Base-by-base conservation (phyloP, 805 yeast genomes). In the Wickerhamomyces mucosus region DNA sequence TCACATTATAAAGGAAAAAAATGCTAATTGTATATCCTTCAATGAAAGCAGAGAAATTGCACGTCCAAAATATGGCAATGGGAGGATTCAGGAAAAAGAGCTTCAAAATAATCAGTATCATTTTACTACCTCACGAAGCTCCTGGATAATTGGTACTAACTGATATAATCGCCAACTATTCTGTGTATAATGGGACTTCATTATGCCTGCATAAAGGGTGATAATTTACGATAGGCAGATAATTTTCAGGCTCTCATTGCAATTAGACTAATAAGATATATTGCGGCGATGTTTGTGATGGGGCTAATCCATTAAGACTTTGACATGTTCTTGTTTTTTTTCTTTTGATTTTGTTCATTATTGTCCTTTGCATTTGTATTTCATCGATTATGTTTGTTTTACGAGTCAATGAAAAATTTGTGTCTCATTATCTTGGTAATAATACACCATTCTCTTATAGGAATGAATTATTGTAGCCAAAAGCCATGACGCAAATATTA, bases 381-480 rank as follows among this genome's bases (percentile, higher is more conserved):
- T 52, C 52, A 3, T 29, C 44, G 10, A n/a, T 39, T 4, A 41
- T 55, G 2, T 40, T 55, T 3, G 47, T 53, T 16, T 39, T 56
- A 1, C 41, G 50, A 21, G 69, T 68, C 0, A 55, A 63, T 1
- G 51, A 44, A 26, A 18, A 30, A 1, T 33, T 50, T 5, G 54
- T 56, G 4, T 27, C 31, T 14, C 47, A 37, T 1, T 64, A 53
- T 35, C 52, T 63, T 35, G 29, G 38, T 1, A 42, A 50, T 20
- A 45, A 50, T n/a, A 33, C 43, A 3, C 47, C 48, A 10, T n/a
- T n/a, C n/a, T 32, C 36, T 6, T 50, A 50, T 19, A 44, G 57
- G 32, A 32, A 37, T 10, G 29, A 32, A 6, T 30, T 57, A 24
- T 31, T 51, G 15, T 17, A 33, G 7, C 35, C 36, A 1, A 41